Base-by-base conservation (phyloP, 495 filamentous ascomycete species). In the Hyaloscypha hepaticicola region DNA sequence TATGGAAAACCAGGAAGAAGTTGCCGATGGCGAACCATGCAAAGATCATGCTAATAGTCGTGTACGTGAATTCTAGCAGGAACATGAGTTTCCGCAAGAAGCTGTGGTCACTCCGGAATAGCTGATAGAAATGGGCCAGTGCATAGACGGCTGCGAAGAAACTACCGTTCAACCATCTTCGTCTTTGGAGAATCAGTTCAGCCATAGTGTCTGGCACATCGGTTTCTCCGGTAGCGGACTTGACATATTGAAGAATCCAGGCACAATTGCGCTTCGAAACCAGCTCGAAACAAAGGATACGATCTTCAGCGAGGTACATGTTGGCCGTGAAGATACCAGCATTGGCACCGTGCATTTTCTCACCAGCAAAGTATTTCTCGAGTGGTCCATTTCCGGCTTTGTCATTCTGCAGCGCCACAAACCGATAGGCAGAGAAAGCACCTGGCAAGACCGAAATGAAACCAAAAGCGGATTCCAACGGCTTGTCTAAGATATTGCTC, bases 21-120 rank as follows among this genome's bases (percentile, higher is more conserved):
- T 99, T 99, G 68, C 96, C 95, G 71, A 99, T 95, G 69, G 91
- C 92, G 77, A 99, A 98, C 96, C 96, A 99, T 58, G 96, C 92
- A 70, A 99, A 99, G 70, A 99, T 82, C 91, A 97, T 97, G 77
- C 88, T 93, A 75, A 98, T 81, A 16, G 92, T 93, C 73, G 97
- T 92, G 78, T 96, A 99, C 64, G 88, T 75, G 78, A 97, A 97
- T 73, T 98, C 95, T 60, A 99, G 74, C 66, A 95, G 80, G 72
- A 99, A 89, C 83, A 90, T 90, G 29, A 95, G 76, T 76, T 98
- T 97, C 61, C 96, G 83, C 45, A 96, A 72, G 75, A 93, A 83
- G 53, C 88, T 93, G 73, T 99, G 96, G 73, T 92, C 87, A 60
- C 90, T 95, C 49, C 96, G 86, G 84, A 91, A 95, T 72, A 99